Base-by-base conservation (phyloP, 148 eudicot species). In the Dysphania ambrosioides region DNA sequence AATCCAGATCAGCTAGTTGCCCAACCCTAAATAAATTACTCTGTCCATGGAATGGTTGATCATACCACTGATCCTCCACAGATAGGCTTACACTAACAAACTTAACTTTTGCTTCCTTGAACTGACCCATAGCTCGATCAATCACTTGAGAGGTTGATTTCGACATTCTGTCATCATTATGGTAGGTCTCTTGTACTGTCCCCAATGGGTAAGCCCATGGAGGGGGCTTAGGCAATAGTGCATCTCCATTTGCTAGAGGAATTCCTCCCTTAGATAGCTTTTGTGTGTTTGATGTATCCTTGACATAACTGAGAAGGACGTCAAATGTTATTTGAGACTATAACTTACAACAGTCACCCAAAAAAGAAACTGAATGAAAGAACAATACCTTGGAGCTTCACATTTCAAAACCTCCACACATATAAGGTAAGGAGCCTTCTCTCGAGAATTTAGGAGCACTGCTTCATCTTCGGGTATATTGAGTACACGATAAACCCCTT, bases 401-500 rank as follows among this genome's bases (percentile, higher is more conserved):
- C 97, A 81, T 85, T 81, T 90, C 84, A 92, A 75, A 68, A 95
- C 97, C 86, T 95, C 98, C 75, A 95, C 86, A 75, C 96, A 95
- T 23, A 95, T 92, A 75, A 95, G 79, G 70, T 92, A 95, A 71
- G 98, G 98, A 75, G 97, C 98, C 79, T 95, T 95, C 77, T 95
- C 98, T 72, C 98, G 85, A 8, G 98, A 95, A 81, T 95, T 95
- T 61, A 95, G 66, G 72, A 95, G 98, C 72, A 90, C 86, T 8
- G 96, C 96, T 87, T 95, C 98, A 81, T 95, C 97, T 85, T 92
- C 97, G 18, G 98, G 98, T 75, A 95, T 92, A 77, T 89, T 79
- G 30, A 95, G 83, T 42, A 95, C 91, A 77, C 97, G 96, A 78
- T 87, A 89, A 84, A 89, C 79, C 73, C 97, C 98, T 84, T 83